A percentile compares a stretch with the other conserved stretches of the same genome.
phyloP scores from a whole-genome alignment of 805 yeast genomes.

The Candida sphagnicola region DNA sequence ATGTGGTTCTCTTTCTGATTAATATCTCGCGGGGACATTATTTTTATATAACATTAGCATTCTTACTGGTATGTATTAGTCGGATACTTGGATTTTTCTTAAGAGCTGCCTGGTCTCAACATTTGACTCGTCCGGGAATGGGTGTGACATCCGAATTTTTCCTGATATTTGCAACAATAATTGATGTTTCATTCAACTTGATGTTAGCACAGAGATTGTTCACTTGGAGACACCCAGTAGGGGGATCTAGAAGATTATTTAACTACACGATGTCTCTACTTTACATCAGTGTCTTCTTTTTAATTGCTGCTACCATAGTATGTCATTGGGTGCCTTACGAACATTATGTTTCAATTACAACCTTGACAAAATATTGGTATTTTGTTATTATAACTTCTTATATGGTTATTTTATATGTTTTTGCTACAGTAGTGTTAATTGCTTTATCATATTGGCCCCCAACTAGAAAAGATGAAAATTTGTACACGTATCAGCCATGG shows the following conservation, averaged over 20 bases:
- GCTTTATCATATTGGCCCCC: constrained; percentile 52
- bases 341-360: constrained; percentile 23
- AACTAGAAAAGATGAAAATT: constrained; percentile 43
- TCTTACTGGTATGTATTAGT: constrained; percentile 46
- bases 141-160: constrained; percentile 60
- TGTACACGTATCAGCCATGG: constrained; percentile 67
- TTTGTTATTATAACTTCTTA: constrained; percentile 44
- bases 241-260: constrained; percentile 45
- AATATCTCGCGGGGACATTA: constrained; percentile 54
- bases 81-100: constrained; percentile 55
- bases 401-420: constrained; percentile 42
- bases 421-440: constrained; percentile 48
- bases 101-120: constrained; percentile 55
- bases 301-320: constrained; percentile 63
- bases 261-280: constrained; percentile 45
- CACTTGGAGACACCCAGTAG: constrained; percentile 71
- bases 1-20: constrained; percentile 40
- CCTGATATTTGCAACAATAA: constrained; percentile 50
- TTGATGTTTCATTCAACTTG: constrained; percentile 54
- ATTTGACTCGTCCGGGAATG: constrained; percentile 25
- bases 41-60: constrained; percentile 50
- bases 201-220: constrained; percentile 68
- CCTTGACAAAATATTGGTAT: constrained; percentile 48
- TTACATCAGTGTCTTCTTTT: constrained; percentile 50
- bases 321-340: constrained; percentile 54